Percentiles rank a stretch among this genome's conserved stretches.
These are phyloP conservation scores for Coemansia sp. DNA, from an alignment of 192 early-diverging fungal species.

Conservation along the genomic window DNA sequence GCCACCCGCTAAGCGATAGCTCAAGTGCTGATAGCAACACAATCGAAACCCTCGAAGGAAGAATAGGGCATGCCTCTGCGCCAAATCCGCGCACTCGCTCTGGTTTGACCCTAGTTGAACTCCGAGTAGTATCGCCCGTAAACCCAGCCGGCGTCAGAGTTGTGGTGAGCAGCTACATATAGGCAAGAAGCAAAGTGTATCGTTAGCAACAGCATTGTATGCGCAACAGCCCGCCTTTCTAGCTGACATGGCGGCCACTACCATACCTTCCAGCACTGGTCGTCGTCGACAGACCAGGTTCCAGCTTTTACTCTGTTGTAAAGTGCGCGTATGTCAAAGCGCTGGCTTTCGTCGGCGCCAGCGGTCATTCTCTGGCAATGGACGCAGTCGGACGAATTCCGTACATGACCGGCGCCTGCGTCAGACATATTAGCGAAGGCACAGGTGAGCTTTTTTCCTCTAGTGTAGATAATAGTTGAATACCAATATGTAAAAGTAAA, in stretches of 20 bases:
- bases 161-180: background rate
- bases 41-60: conserved; percentile 19
- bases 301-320: conserved; percentile 11
- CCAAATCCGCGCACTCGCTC: background rate
- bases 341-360: conserved; percentile 2
- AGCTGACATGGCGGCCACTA: background rate
- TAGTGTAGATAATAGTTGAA: background rate
- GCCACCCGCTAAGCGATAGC: conserved; percentile 8
- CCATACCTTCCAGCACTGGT: conserved; percentile 40
- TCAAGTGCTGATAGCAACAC: conserved; percentile 7
- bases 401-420: background rate
- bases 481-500: background rate
- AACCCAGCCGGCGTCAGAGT: conserved; percentile 1
- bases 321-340: conserved; percentile 18
- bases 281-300: conserved; percentile 23
- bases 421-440: conserved; percentile 8
- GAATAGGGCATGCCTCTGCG: conserved; percentile 1
- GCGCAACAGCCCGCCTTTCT: background rate
- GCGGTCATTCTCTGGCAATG: conserved; percentile 31
- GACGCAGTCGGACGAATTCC: conserved; percentile 27
- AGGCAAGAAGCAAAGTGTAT: background rate
- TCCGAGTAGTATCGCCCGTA: background rate
- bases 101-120: background rate
- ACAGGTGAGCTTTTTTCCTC: background rate
- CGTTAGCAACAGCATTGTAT: background rate